phyloP scores from a whole-genome alignment of 371 early-diverging fungal species.

The Rhizopus sp. region DNA sequence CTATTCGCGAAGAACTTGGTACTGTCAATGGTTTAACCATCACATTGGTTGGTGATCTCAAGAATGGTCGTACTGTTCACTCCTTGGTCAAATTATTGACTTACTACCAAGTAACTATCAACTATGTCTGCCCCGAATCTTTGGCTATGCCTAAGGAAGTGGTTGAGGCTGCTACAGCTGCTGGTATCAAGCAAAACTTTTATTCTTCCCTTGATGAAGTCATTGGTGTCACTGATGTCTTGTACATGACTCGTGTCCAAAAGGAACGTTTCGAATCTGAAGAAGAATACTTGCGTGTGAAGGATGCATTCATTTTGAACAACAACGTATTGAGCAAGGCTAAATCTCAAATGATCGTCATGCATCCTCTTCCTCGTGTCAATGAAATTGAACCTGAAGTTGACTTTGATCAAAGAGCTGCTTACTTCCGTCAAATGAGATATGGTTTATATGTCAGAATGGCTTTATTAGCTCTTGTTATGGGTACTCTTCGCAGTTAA shows the following conservation, averaged over 20 bases:
- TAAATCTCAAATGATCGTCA: conserved; percentile 95
- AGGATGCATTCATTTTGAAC: conserved; percentile 83
- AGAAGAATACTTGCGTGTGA: conserved; percentile 81
- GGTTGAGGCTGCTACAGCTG: conserved; percentile 69
- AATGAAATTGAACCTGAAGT: conserved; percentile 96
- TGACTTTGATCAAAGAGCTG: conserved; percentile 95
- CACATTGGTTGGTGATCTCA: conserved; percentile 95
- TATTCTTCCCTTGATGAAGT: conserved; percentile 74
- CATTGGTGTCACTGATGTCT: conserved; percentile 88
- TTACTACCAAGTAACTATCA: conserved; percentile 91
- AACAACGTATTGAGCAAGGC: conserved; percentile 82
- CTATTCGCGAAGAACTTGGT: conserved; percentile 91
- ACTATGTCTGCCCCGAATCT: conserved; percentile 86
- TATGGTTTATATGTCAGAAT: conserved; percentile 97
- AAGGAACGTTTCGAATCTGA: conserved; percentile 87
- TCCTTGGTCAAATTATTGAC: conserved; percentile 87
- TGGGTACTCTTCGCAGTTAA: conserved; percentile 50
- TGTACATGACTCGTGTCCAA: conserved; percentile 97
- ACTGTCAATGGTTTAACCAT: conserved; percentile 96
- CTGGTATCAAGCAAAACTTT: conserved; percentile 73
- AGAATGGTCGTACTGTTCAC: conserved; percentile 98
- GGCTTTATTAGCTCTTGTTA: conserved; percentile 90
- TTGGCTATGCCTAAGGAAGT: conserved; percentile 89
- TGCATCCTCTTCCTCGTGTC: conserved; percentile 97
- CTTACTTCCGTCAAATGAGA: conserved; percentile 97